phyloP scores from a whole-genome alignment of 352 stramenopile species.

The Phytopythium delawarense region DNA sequence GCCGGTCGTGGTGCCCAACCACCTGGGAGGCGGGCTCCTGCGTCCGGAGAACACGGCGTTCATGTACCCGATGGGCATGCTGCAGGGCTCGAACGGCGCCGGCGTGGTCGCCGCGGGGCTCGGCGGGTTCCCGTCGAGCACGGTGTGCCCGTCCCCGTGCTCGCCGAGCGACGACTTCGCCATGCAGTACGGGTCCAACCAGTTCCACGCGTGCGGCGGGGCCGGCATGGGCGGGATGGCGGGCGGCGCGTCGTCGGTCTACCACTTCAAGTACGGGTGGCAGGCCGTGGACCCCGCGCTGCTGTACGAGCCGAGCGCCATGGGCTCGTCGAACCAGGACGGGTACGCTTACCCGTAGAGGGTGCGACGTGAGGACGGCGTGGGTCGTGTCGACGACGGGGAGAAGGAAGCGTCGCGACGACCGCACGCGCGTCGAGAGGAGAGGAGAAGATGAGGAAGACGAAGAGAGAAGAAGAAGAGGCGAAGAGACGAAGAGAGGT shows the following conservation, averaged over 20 bases:
- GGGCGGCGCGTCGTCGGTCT: conserved; percentile 36
- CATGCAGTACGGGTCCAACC: conserved; percentile 35
- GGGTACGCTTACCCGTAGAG: conserved; percentile 30
- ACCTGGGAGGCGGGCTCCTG: conserved; percentile 58
- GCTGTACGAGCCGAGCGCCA: conserved; percentile 20
- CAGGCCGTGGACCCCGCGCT: conserved; percentile 49
- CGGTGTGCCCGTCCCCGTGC: conserved; percentile 33
- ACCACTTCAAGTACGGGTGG: conserved; percentile 85
- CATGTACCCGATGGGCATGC: conserved; percentile 26
- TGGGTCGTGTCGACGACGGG: conserved; percentile 3
- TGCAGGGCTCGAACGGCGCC: conserved; percentile 4
- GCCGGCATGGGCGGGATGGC: conserved; percentile 4
- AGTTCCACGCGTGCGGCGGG: conserved; percentile 44
- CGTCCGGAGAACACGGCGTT: conserved; percentile 41
- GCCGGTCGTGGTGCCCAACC: conserved; percentile 52
- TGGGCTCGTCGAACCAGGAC: conserved; percentile 7
- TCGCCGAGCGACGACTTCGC: conserved; percentile 67
- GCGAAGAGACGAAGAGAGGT: conserved; percentile 3
- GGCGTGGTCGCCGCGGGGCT: conserved; percentile 15
- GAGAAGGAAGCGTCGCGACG: conserved; percentile 1
- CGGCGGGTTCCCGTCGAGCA: conserved; percentile 34
- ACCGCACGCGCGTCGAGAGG: conserved; percentile 2
- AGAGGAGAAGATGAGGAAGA: not conserved
- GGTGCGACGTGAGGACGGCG: not conserved
- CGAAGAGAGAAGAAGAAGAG: conserved; percentile 2